Conservation (phyloP, 2,329 filamentous ascomycete genomes). For the Juglanconis juglandina region DNA sequence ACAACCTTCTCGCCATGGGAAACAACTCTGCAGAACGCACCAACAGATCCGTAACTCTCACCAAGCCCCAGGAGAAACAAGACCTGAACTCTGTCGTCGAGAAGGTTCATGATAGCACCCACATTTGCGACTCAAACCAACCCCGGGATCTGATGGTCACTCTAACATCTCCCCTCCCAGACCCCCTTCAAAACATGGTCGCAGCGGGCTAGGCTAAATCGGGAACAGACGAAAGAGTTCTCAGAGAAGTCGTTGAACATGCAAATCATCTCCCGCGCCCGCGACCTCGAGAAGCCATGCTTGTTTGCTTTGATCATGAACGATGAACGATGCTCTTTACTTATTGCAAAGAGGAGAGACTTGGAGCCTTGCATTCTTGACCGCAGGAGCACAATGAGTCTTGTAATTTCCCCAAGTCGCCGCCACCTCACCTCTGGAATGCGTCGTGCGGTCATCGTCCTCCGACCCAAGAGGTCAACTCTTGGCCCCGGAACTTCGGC, state of each 20-base stretch:
- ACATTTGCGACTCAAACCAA: constrained; percentile 4
- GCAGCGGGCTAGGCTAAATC: not conserved
- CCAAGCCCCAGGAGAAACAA: not conserved
- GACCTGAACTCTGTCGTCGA: not conserved
- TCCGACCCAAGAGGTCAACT: not conserved
- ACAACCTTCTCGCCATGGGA: too few species aligned
- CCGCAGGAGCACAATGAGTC: not conserved
- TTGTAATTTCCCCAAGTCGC: not conserved
- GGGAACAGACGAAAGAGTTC: not conserved
- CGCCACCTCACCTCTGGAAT: constrained; percentile 7
- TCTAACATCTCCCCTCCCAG: not conserved
- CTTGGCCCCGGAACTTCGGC: not conserved
- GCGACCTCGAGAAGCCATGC: not conserved
- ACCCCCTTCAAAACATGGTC: not conserved
- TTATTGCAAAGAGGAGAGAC: too few species aligned
- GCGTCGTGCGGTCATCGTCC: constrained; percentile 9
- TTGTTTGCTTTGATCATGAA: constrained; percentile 1
- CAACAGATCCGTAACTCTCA: not conserved
- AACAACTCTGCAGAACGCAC: not conserved
- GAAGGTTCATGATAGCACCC: not conserved
- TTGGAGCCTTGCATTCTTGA: not conserved
- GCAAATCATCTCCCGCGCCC: constrained; percentile 6
- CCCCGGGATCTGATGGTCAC: not conserved
- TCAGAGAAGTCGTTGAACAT: constrained; percentile 4
- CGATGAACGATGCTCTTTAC: not conserved